Evolutionary conservation across 768 basidiomycete species (phyloP).

Genomic region (Dictyophora rubrovolvata): DNA sequence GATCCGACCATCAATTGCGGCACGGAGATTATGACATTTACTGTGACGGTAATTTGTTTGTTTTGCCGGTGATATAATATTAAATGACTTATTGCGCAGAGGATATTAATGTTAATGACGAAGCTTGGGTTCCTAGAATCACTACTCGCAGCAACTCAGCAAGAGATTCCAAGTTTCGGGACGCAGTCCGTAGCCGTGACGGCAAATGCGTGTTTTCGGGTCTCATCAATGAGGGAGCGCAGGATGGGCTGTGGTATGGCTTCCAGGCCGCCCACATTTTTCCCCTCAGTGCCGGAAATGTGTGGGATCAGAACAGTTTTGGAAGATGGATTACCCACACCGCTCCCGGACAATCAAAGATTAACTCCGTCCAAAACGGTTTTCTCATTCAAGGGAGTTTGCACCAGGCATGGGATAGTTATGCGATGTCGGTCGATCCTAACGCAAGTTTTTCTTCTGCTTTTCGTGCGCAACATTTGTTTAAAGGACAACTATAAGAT

Average conservation of each 20-base stretch:
- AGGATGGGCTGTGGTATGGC: not conserved
- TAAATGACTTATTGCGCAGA: not conserved
- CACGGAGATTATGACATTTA: not conserved
- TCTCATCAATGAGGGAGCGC: not conserved
- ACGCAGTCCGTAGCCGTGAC: not conserved
- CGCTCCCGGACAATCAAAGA: no score
- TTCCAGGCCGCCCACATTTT: not conserved
- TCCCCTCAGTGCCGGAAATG: not conserved
- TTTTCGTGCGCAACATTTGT: conserved; percentile 24
- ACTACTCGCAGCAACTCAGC: not conserved
- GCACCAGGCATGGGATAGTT: no score
- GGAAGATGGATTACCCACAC: no score
- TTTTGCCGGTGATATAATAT: not conserved
- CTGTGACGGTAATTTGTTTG: not conserved
- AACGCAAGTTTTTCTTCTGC: not conserved
- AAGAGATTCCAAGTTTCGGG: not conserved
- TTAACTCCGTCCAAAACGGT: not conserved
- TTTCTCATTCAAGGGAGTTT: not conserved
- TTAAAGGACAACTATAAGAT: not conserved
- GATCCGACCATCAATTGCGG: not conserved
- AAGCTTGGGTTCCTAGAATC: not conserved
- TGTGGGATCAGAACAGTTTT: no score
- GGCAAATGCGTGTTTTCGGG: not conserved
- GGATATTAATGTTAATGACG: not conserved
- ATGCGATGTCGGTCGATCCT: not conserved